Conservation (phyloP, 1,284 basidiomycete species). For the Exobasidium rhododendri region DNA sequence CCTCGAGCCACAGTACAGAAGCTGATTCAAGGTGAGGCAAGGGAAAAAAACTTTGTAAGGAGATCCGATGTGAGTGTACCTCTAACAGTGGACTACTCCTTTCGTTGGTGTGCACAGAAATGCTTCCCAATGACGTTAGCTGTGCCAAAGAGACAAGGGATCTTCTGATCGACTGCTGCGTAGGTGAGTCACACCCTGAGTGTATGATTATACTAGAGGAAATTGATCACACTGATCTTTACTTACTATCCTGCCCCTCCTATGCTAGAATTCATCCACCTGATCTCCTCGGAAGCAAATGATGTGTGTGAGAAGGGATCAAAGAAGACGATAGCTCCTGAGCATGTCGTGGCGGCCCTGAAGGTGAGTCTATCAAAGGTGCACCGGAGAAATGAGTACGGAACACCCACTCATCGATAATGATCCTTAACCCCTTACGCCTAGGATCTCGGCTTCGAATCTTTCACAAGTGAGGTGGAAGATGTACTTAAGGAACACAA, state of each 20-base stretch:
- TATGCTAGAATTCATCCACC: conserved; percentile 95
- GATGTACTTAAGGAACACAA: conserved; percentile 92
- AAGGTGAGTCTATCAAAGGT: conserved; percentile 66
- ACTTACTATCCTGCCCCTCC: neutral
- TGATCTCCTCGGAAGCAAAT: conserved; percentile 96
- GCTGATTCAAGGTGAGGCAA: conserved; percentile 77
- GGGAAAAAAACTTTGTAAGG: conserved; percentile 3
- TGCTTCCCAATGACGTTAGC: conserved; percentile 81
- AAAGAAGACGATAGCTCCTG: conserved; percentile 99
- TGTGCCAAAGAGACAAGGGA: conserved; percentile 95
- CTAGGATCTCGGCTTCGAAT: conserved; percentile 78
- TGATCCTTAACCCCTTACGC: neutral
- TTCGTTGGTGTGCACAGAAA: conserved; percentile 67
- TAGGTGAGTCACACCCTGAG: conserved; percentile 58
- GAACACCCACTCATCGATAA: too few relatives aligned
- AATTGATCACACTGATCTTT: too few relatives aligned
- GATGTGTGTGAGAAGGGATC: conserved; percentile 95
- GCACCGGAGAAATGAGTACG: too few relatives aligned
- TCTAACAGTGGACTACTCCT: neutral
- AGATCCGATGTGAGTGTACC: too few relatives aligned
- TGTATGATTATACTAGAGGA: too few relatives aligned
- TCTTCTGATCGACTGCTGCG: conserved; percentile 94
- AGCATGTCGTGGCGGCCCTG: conserved; percentile 88
- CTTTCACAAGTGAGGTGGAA: conserved; percentile 81
- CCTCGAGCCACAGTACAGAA: conserved; percentile 97